Evolutionary conservation across 345 rosid genomes (phyloP).

Genomic region (Brassica napus): Da-Ae NC_063445.1:49764001-49764500

Average conservation of each 20-base stretch:
- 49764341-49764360: not conserved
- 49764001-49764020: not conserved
- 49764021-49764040: not conserved
- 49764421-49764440: conserved; percentile 1
- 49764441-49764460: not conserved
- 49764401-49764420: conserved; percentile 7
- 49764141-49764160: not conserved
- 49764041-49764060: not conserved
- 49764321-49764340: not conserved
- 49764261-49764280: conserved; percentile 21
- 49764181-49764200: not conserved
- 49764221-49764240: not conserved
- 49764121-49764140: not conserved
- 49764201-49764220: not conserved
- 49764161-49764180: not conserved
- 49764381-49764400: conserved; percentile 29
- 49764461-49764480: not conserved
- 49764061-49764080: too few relatives aligned
- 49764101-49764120: too few relatives aligned
- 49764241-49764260: not conserved
- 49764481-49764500: conserved; percentile 23
- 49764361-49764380: conserved; percentile 27
- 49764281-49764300: not conserved
- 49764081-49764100: not conserved
- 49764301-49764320: conserved; percentile 17